phyloP scores from a whole-genome alignment of 2,329 filamentous ascomycete species.

The Kalmusia sp. region DNA sequence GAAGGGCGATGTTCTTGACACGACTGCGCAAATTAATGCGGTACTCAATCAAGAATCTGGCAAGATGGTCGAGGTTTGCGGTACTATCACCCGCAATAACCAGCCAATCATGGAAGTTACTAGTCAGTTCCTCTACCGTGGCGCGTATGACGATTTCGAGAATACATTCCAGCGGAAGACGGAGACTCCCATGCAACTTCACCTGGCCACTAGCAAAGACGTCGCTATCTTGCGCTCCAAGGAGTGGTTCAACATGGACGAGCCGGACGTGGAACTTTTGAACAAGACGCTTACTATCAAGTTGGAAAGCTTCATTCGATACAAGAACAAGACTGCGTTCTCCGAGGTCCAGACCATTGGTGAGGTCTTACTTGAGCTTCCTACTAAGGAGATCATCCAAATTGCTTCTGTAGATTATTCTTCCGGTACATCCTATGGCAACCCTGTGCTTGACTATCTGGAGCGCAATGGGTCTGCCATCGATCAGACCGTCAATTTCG shows the following conservation, averaged over 20 bases:
- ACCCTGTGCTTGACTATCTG: slow-evolving; percentile 96
- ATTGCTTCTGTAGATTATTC: slow-evolving; percentile 97
- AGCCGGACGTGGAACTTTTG: slow-evolving; percentile 84
- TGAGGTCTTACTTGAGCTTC: slow-evolving; percentile 90
- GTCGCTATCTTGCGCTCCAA: slow-evolving; percentile 94
- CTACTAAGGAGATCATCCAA: slow-evolving; percentile 96
- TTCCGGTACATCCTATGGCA: slow-evolving; percentile 88
- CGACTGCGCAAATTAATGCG: slow-evolving; percentile 94
- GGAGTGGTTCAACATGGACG: slow-evolving; percentile 93
- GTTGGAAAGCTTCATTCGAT: slow-evolving; percentile 86
- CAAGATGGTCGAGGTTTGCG: slow-evolving; percentile 99
- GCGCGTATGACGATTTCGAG: slow-evolving; percentile 89
- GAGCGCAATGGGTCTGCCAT: slow-evolving; percentile 89
- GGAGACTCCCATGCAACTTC: slow-evolving; percentile 93
- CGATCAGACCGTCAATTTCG: slow-evolving; percentile 95
- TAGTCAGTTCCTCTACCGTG: slow-evolving; percentile 96
- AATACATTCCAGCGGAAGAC: slow-evolving; percentile 99
- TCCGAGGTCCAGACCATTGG: slow-evolving; percentile 91
- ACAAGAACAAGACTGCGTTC: slow-evolving; percentile 94
- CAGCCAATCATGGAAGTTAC: slow-evolving; percentile 96
- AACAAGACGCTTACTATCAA: slow-evolving; percentile 96
- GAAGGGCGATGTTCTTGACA: slow-evolving; percentile 91
- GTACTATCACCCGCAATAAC: slow-evolving; percentile 86
- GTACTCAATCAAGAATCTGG: slow-evolving; percentile 98
- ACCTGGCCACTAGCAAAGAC: slow-evolving; percentile 86